These are phyloP conservation scores for Suillus spraguei DNA, from an alignment of 768 basidiomycete species.

Conservation along the genomic window DNA sequence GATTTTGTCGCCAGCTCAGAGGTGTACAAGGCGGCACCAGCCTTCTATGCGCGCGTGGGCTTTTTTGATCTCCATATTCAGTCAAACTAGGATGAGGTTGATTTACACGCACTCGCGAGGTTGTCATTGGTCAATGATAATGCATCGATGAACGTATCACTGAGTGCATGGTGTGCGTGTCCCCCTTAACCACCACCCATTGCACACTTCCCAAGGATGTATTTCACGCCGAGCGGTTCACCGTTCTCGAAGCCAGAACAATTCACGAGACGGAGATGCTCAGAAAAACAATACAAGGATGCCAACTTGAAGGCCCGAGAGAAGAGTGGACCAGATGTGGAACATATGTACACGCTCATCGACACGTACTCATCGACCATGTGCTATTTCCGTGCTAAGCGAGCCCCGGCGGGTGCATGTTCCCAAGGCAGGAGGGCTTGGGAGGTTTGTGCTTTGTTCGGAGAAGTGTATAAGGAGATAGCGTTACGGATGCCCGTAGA, in stretches of 20 bases:
- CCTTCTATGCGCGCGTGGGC: conserved; percentile 22
- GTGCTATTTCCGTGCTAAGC: too few relatives aligned
- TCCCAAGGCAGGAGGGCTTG: conserved; percentile 13
- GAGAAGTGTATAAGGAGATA: conserved; percentile 25
- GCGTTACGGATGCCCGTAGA: conserved; percentile 23
- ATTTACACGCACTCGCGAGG: conserved; percentile 18
- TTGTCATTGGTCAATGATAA: conserved; percentile 26
- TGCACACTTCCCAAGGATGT: too few relatives aligned
- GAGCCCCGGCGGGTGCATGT: too few relatives aligned
- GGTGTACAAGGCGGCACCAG: conserved; percentile 4
- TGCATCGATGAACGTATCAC: conserved; percentile 16
- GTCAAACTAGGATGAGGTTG: conserved; percentile 15
- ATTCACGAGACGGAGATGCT: neutral
- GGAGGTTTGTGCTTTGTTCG: conserved; percentile 26
- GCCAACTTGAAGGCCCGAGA: neutral
- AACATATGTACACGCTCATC: too few relatives aligned
- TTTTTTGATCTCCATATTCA: conserved; percentile 24
- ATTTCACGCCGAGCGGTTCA: too few relatives aligned
- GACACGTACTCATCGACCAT: too few relatives aligned
- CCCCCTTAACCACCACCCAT: conserved; percentile 8
- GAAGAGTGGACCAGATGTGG: neutral
- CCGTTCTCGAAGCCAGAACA: neutral
- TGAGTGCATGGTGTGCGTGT: conserved; percentile 23
- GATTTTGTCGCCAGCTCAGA: neutral
- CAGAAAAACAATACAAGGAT: neutral